These are phyloP conservation scores for Hapsidospora chrysogenum DNA, from an alignment of 495 filamentous ascomycete species.

Conservation along the genomic window DNA sequence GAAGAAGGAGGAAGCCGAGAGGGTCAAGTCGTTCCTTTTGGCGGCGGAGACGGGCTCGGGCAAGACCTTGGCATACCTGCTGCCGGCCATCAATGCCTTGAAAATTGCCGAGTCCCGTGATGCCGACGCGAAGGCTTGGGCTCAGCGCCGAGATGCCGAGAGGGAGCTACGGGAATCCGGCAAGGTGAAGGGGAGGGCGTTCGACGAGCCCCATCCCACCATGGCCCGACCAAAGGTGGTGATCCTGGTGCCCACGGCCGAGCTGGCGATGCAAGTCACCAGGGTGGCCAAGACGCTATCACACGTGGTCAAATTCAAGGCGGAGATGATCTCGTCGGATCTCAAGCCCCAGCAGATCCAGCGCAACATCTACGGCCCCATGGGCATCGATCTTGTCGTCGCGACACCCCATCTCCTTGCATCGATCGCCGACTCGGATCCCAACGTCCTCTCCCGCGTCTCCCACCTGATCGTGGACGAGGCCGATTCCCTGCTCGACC, in stretches of 20 bases:
- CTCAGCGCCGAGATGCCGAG: constrained; percentile 26
- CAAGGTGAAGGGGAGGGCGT: constrained; percentile 32
- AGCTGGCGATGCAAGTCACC: constrained; percentile 81
- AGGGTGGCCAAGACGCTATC: constrained; percentile 60
- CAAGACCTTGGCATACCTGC: constrained; percentile 83
- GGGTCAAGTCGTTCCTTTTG: constrained; percentile 40
- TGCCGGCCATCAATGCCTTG: constrained; percentile 66
- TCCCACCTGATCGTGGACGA: constrained; percentile 81
- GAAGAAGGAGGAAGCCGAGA: constrained; percentile 31
- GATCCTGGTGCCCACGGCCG: constrained; percentile 83
- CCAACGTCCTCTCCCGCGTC: constrained; percentile 76
- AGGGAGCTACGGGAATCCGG: constrained; percentile 26
- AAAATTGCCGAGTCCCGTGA: constrained; percentile 62
- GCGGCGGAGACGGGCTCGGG: constrained; percentile 95
- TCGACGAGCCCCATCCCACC: constrained; percentile 49
- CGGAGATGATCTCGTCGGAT: constrained; percentile 60
- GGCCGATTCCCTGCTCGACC: constrained; percentile 87
- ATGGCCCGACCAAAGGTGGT: constrained; percentile 66
- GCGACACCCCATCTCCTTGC: constrained; percentile 78
- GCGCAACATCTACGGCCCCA: constrained; percentile 61
- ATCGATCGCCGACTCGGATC: constrained; percentile 70
- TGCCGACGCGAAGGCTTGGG: constrained; percentile 30
- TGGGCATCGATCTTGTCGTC: constrained; percentile 72
- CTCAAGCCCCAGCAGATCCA: constrained; percentile 67
- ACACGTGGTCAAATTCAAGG: constrained; percentile 69